Evolutionary conservation across 495 filamentous ascomycete species (phyloP).

Genomic region (Penicillium malachiteum): DNA sequence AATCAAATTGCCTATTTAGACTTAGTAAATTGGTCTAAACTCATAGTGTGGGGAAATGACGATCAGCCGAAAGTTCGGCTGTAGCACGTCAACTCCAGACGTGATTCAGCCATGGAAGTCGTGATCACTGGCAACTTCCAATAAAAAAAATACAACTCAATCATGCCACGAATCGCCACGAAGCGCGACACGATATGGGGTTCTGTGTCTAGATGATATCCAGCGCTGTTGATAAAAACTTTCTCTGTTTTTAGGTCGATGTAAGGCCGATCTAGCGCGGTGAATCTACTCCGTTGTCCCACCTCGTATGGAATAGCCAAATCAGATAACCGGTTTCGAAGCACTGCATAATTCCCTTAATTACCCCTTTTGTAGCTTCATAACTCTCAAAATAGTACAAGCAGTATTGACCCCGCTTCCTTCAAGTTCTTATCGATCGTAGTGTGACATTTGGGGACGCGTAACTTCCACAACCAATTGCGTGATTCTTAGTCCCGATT

Average conservation of each 20-base stretch:
- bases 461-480: neutral
- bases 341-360: no score
- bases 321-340: no score
- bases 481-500: conserved; percentile 1
- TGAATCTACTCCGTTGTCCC: no score
- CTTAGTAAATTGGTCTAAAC: neutral
- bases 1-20: neutral
- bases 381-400: no score
- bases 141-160: neutral
- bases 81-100: neutral
- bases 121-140: conserved; percentile 4
- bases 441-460: neutral
- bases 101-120: conserved; percentile 7
- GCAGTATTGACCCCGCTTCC: neutral
- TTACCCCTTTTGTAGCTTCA: no score
- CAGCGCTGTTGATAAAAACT: no score
- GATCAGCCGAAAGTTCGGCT: conserved; percentile 9
- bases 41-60: neutral
- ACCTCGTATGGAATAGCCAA: no score
- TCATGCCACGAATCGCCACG: no score
- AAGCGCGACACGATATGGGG: no score
- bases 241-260: no score
- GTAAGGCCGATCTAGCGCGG: no score
- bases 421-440: neutral
- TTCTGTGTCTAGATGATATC: no score